These are phyloP conservation scores for Mortierella hygrophila DNA, from an alignment of 192 early-diverging fungal genomes.

Conservation along the genomic window DNA sequence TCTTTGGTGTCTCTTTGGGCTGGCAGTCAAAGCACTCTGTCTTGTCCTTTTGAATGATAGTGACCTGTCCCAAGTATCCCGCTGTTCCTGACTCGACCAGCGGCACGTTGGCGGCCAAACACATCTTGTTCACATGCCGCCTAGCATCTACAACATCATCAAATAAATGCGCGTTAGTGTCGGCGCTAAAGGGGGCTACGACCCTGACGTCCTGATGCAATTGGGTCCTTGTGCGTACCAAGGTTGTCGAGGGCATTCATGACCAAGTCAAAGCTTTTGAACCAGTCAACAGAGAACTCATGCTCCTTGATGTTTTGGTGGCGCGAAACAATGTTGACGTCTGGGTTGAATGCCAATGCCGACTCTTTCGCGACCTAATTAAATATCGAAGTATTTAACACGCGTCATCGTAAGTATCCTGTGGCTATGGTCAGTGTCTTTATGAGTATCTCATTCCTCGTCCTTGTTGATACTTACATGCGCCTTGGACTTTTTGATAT, in stretches of 20 bases:
- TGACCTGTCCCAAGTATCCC: constrained; percentile 94
- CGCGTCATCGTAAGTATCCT: background rate
- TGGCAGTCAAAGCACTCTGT: constrained; percentile 97
- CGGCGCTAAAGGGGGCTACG: background rate
- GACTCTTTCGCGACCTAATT: constrained; percentile 83
- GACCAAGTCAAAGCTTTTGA: constrained; percentile 88
- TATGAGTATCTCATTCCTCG: background rate
- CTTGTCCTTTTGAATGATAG: constrained; percentile 80
- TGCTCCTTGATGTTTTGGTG: constrained; percentile 93
- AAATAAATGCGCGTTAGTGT: background rate
- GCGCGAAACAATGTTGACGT: constrained; percentile 77
- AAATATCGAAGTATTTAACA: background rate
- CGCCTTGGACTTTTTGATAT: constrained; percentile 95
- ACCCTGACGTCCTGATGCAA: background rate
- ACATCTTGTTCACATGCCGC: constrained; percentile 95
- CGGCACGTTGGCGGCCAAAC: constrained; percentile 89
- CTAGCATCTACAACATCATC: constrained; percentile 77
- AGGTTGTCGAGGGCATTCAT: constrained; percentile 98
- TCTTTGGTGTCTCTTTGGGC: constrained; percentile 86
- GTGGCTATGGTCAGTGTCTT: background rate
- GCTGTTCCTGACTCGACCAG: constrained; percentile 97
- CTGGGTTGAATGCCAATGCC: constrained; percentile 88
- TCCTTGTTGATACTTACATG: constrained; percentile 64
- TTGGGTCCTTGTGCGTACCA: constrained; percentile 59
- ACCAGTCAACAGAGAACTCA: constrained; percentile 90